Percentiles rank a stretch among this genome's conserved stretches.
phyloP scores from a whole-genome alignment of 129 eudicot species.

The Solidago caesia region DNA sequence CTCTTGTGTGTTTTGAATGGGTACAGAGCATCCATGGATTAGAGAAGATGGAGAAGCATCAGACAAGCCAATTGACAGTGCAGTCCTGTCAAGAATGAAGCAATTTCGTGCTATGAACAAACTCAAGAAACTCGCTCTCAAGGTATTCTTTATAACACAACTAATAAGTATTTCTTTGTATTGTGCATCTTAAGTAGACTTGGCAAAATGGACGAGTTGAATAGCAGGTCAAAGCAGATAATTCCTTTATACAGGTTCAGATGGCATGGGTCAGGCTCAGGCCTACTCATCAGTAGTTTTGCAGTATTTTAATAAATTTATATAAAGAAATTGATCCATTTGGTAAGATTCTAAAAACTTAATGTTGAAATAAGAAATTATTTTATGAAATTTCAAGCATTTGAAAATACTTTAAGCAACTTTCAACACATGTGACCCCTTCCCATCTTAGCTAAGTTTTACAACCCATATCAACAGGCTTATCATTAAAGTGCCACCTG shows the following conservation, averaged over 20 bases:
- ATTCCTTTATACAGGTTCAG: too few relatives aligned
- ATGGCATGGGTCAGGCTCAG: too few relatives aligned
- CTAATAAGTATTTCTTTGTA: neutral
- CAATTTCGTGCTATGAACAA: slow-evolving; percentile 99
- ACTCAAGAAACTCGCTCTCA: slow-evolving; percentile 89
- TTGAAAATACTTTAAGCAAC: too few relatives aligned
- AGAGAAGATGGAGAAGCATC: slow-evolving; percentile 93
- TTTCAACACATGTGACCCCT: too few relatives aligned
- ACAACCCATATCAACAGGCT: too few relatives aligned
- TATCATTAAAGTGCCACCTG: neutral
- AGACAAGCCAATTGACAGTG: slow-evolving; percentile 91
- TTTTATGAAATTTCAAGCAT: too few relatives aligned
- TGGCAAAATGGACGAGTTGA: neutral
- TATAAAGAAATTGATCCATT: too few relatives aligned
- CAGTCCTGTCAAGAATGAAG: slow-evolving; percentile 94
- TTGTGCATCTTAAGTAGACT: neutral
- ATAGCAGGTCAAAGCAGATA: too few relatives aligned
- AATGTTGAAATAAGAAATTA: too few relatives aligned
- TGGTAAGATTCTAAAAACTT: too few relatives aligned
- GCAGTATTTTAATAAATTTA: too few relatives aligned
- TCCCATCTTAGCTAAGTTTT: neutral
- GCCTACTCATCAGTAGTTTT: too few relatives aligned
- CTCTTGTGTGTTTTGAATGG: neutral
- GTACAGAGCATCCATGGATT: slow-evolving; percentile 90
- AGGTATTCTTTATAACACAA: slow-evolving; percentile 41